Percentiles rank a stretch among this genome's conserved stretches.
Conservation (phyloP, 129 eudicot species). For the Kitagawia praeruptora region DNA sequence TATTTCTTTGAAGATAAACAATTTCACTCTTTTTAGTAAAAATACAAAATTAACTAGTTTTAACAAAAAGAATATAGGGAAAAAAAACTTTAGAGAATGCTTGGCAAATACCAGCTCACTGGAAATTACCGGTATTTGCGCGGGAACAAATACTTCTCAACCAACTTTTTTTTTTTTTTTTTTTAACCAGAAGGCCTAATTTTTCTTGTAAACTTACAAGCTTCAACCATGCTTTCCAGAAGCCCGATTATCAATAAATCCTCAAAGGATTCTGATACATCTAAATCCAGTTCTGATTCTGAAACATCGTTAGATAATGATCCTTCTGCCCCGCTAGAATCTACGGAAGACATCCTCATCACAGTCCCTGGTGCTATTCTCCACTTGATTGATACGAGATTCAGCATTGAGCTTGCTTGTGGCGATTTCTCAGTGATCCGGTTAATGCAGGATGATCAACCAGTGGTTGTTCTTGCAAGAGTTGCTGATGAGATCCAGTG, state of each 20-base stretch:
- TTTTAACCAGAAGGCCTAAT: neutral
- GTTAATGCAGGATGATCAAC: slow-evolving; percentile 45
- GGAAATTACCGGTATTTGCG: neutral
- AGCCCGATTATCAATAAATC: slow-evolving; percentile 28
- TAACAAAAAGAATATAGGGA: neutral
- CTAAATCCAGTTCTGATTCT: slow-evolving; percentile 13
- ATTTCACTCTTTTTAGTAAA: neutral
- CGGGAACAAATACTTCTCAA: slow-evolving; percentile 2
- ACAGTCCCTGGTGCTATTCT: slow-evolving; percentile 64
- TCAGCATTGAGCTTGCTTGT: slow-evolving; percentile 60
- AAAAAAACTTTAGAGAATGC: neutral
- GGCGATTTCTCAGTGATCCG: slow-evolving; percentile 52
- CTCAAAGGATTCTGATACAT: slow-evolving; percentile 30
- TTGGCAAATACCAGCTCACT: neutral
- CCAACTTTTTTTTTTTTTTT: neutral
- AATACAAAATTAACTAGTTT: neutral
- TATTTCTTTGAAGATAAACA: neutral
- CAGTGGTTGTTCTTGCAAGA: slow-evolving; percentile 52
- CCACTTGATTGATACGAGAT: slow-evolving; percentile 61
- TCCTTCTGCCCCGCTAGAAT: slow-evolving; percentile 34
- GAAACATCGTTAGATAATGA: slow-evolving; percentile 20
- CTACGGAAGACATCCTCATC: slow-evolving; percentile 42
- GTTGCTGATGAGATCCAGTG: slow-evolving; percentile 61
- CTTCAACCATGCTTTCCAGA: slow-evolving; percentile 37
- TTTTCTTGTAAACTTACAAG: neutral